Evolutionary conservation across 78 protist species (phyloP).

Genomic region (Tieghemostelium lacteum): DNA sequence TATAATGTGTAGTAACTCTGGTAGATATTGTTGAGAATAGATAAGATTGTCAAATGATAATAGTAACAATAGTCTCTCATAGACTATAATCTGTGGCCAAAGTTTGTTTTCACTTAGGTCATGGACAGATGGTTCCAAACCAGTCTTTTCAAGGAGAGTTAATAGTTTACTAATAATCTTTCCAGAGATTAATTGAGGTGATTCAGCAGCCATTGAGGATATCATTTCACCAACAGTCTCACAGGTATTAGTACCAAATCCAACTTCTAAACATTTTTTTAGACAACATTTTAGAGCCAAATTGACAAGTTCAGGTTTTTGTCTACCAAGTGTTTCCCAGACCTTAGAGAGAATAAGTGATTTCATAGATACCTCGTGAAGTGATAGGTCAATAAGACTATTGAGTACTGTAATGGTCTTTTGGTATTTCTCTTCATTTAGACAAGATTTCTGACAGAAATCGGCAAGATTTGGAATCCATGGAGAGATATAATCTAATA

Average conservation of each 20-base stretch:
- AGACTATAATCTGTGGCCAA: conserved; percentile 67
- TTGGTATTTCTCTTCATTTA: neutral
- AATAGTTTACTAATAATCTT: conserved; percentile 20
- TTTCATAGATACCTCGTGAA: conserved; percentile 44
- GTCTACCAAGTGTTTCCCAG: conserved; percentile 76
- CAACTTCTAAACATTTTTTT: conserved; percentile 13
- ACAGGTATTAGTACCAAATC: conserved; percentile 24
- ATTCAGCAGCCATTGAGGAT: conserved; percentile 68
- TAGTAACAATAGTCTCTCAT: conserved; percentile 60
- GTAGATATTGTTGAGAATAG: conserved; percentile 42
- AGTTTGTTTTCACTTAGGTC: conserved; percentile 24
- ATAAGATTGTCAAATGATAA: conserved; percentile 79
- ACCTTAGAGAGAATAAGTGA: conserved; percentile 68
- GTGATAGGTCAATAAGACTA: conserved; percentile 61
- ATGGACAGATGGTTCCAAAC: neutral
- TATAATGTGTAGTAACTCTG: conserved; percentile 72
- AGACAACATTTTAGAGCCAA: conserved; percentile 47
- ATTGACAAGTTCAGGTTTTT: neutral
- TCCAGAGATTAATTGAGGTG: conserved; percentile 47
- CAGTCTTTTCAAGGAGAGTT: conserved; percentile 4
- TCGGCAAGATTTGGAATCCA: conserved; percentile 78
- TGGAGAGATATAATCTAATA: conserved; percentile 82
- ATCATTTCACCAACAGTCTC: conserved; percentile 72
- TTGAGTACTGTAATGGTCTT: conserved; percentile 25
- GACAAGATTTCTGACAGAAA: conserved; percentile 22